Evolutionary conservation across 371 early-diverging fungal species (phyloP), one percentile per base, ranked within the genome.

Genomic region (Synchytrium microbalum): DNA sequence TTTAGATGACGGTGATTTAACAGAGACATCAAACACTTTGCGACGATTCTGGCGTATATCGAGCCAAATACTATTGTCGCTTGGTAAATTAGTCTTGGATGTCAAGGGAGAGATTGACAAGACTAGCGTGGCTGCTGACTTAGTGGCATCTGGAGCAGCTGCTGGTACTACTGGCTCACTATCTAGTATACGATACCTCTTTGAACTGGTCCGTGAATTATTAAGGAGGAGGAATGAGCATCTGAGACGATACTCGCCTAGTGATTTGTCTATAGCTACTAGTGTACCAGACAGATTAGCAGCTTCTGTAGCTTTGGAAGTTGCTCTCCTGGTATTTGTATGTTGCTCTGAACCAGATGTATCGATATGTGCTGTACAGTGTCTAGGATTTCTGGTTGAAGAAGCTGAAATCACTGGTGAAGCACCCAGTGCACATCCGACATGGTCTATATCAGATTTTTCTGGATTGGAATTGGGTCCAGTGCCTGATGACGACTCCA

Each of bases 321-420:
- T 88, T 25, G 85, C 88, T 0, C 77, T 93, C 8, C 69, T 91
- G 14, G 86, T 92, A 2, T 68, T 89, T 8, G 68, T 92, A 23
- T 91, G 91, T 64, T 86, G 86, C 8, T 75, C 90, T 0, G 88
- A 90, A 62, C 79, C 84, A 16, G 90, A 88, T 58, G 84, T 90
- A 75, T 31, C 66, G 8, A 62, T 61, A 27, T 1, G 61, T 14
- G 67, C 72, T 14, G 68, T 60, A n/a, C 26, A 29, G 1, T 78
- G 76, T 52, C 55, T 79, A 52, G 76, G 72, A 16, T 57, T 46
- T 14, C 54, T 77, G 25, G 58, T 80, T 26, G 82, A 87, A 19
- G 81, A 76, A 33, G 70, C 75, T 0, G 83, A 81, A 2, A 29
- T 75, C 8, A 66, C 72, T 8, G 75, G 72, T n/a, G 74, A 70